These are phyloP conservation scores for Tirmania nivea DNA, from an alignment of 495 filamentous ascomycete species.

Conservation along the genomic window DNA sequence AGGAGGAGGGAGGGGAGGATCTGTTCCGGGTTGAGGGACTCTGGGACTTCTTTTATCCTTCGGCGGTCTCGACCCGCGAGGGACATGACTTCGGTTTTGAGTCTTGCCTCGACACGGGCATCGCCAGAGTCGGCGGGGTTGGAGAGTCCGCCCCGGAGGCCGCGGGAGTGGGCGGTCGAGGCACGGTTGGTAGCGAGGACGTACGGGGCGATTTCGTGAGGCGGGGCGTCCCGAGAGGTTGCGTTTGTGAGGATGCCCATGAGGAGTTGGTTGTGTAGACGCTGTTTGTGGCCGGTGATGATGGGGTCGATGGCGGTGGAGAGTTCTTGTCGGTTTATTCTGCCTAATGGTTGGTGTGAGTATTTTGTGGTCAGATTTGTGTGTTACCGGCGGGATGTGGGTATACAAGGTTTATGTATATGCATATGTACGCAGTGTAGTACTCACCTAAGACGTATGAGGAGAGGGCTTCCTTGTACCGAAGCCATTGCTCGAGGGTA, in stretches of 20 bases:
- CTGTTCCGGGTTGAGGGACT: constrained; percentile 35
- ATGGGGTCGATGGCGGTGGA: constrained; percentile 52
- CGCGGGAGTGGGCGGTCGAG: background rate
- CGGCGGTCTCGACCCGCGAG: constrained; percentile 65
- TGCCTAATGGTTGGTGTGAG: constrained; percentile 29
- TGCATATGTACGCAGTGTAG: background rate
- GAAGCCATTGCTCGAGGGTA: constrained; percentile 58
- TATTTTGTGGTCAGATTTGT: background rate
- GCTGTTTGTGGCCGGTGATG: constrained; percentile 44
- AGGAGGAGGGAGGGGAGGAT: constrained; percentile 38
- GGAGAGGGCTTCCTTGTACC: constrained; percentile 65
- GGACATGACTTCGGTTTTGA: constrained; percentile 90
- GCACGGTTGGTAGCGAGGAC: constrained; percentile 82
- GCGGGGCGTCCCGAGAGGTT: constrained; percentile 57
- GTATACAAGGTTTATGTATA: background rate
- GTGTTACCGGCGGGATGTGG: too few relatives aligned
- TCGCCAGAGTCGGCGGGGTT: constrained; percentile 56
- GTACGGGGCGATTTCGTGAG: constrained; percentile 82
- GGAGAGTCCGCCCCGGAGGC: constrained; percentile 41
- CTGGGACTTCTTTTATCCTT: constrained; percentile 53
- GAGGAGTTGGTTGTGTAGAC: constrained; percentile 80
- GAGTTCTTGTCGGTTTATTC: constrained; percentile 69
- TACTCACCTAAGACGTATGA: constrained; percentile 61
- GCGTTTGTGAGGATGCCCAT: constrained; percentile 71
- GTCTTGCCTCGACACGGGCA: constrained; percentile 54